phyloP scores from a whole-genome alignment of 352 stramenopile species.

The Globisporangium takayamanum region DNA sequence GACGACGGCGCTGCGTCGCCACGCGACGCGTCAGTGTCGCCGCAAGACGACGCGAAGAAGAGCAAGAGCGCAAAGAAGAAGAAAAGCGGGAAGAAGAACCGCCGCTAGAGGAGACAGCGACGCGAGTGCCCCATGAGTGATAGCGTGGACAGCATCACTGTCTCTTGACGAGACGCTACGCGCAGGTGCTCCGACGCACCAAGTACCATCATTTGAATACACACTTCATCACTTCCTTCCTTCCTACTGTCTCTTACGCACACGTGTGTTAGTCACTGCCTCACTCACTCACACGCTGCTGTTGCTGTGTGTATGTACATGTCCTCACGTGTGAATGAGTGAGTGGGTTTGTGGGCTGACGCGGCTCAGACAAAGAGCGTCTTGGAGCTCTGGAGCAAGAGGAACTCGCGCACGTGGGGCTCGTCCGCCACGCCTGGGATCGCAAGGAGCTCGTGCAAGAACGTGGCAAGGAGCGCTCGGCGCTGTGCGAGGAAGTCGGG shows the following conservation, averaged over 20 bases:
- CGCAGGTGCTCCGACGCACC: no score
- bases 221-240: background rate
- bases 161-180: no score
- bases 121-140: no score
- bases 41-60: constrained; percentile 21
- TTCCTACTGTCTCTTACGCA: background rate
- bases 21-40: constrained; percentile 14
- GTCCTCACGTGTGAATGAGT: background rate
- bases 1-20: constrained; percentile 11
- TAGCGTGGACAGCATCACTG: no score
- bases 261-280: no score
- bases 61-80: constrained; percentile 59
- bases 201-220: background rate
- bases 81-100: constrained; percentile 64
- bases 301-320: background rate
- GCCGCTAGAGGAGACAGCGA: constrained; percentile 10
- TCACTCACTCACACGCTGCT: no score
- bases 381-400: constrained; percentile 50
- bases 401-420: constrained; percentile 45
- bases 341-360: no score
- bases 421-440: constrained; percentile 60
- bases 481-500: constrained; percentile 55
- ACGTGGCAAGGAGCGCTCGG: constrained; percentile 42
- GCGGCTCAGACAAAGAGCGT: constrained; percentile 46
- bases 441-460: constrained; percentile 54